These are phyloP conservation scores for Schoenoplectus triqueter DNA, from an alignment of 202 grass and related monocot genomes.

Conservation along the genomic window DNA sequence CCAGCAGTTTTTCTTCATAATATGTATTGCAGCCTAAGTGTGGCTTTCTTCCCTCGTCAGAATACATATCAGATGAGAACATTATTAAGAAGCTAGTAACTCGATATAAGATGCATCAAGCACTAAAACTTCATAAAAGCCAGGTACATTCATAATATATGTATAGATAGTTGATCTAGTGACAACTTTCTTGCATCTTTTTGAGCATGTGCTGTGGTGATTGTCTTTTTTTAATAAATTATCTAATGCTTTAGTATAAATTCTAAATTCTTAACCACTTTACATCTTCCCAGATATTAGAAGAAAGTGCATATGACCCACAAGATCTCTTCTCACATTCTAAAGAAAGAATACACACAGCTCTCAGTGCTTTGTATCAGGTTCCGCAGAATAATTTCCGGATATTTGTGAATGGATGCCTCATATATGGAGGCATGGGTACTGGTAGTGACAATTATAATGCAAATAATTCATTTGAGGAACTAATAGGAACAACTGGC, in stretches of 20 bases:
- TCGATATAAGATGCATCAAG: constrained; percentile 93
- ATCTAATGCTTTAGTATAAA: constrained; percentile 26
- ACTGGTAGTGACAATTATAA: constrained; percentile 50
- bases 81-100: constrained; percentile 83
- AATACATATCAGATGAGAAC: constrained; percentile 81
- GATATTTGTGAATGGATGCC: constrained; percentile 75
- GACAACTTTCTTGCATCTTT: constrained; percentile 5
- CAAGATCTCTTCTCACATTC: constrained; percentile 89
- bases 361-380: constrained; percentile 73
- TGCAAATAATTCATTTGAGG: constrained; percentile 49
- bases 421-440: constrained; percentile 84
- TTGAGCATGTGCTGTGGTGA: constrained; percentile 9
- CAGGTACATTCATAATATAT: constrained; percentile 54
- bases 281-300: constrained; percentile 65
- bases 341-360: constrained; percentile 74
- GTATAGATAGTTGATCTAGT: constrained; percentile 21
- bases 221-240: neutral
- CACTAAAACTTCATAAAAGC: constrained; percentile 72
- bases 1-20: constrained; percentile 26
- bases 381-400: constrained; percentile 91
- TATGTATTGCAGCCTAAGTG: constrained; percentile 72
- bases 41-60: constrained; percentile 87
- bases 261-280: constrained; percentile 24
- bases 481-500: constrained; percentile 51
- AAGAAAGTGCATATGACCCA: constrained; percentile 77